These are phyloP conservation scores for Dactylellina sp. DNA, from an alignment of 2,329 filamentous ascomycete genomes.

Conservation along the genomic window DNA sequence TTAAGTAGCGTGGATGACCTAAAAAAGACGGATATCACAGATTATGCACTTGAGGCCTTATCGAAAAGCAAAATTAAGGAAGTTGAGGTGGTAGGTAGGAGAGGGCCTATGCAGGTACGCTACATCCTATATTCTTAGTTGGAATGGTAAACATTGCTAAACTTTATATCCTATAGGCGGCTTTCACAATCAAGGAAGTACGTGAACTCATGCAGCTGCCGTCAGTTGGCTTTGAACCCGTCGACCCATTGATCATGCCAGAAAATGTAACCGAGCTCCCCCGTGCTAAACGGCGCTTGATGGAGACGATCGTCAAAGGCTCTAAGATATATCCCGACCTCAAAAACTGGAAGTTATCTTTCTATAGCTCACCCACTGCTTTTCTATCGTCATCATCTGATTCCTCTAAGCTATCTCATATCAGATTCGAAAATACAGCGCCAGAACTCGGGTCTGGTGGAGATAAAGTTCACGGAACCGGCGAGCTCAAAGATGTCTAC, in stretches of 20 bases:
- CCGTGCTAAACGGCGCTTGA: constrained; percentile 75
- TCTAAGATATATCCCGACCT: constrained; percentile 55
- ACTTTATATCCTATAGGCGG: constrained; percentile 67
- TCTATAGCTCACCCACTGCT: constrained; percentile 79
- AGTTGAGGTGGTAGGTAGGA: constrained; percentile 86
- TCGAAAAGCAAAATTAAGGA: constrained; percentile 78
- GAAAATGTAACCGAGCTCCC: constrained; percentile 78
- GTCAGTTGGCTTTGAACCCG: constrained; percentile 76
- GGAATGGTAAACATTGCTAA: too few species aligned
- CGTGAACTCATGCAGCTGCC: constrained; percentile 86
- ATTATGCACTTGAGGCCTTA: constrained; percentile 80
- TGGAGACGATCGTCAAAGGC: constrained; percentile 63
- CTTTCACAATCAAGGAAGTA: constrained; percentile 95
- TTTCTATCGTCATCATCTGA: constrained; percentile 70
- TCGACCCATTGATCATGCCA: constrained; percentile 73
- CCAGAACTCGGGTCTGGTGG: constrained; percentile 69
- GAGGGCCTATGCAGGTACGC: constrained; percentile 84
- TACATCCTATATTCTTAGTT: not conserved
- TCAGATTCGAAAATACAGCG: constrained; percentile 74
- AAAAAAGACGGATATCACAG: constrained; percentile 86
- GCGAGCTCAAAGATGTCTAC: constrained; percentile 69
- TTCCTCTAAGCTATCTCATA: constrained; percentile 70
- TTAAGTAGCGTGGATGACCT: constrained; percentile 80
- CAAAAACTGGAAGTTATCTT: constrained; percentile 86
- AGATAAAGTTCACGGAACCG: constrained; percentile 67